These are phyloP conservation scores for Pseudoturritis turrita DNA, from an alignment of 345 rosid genomes.

Conservation along the genomic window DNA sequence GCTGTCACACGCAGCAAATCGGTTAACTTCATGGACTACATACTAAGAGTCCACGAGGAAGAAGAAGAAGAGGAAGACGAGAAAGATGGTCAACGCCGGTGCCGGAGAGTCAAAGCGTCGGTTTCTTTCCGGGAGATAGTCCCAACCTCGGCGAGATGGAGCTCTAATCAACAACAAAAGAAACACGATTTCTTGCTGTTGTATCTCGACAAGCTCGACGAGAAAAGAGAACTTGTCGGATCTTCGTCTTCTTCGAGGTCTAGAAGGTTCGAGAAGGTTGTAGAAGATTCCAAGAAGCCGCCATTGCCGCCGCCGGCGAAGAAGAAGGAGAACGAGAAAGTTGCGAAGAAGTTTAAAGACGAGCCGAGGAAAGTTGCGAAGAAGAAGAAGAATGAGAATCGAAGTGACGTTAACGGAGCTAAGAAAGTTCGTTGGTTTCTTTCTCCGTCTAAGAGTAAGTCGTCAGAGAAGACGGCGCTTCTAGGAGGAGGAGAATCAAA, in stretches of 20 bases:
- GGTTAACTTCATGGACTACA: conserved; percentile 83
- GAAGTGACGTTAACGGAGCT: conserved; percentile 30
- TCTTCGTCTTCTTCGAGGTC: conserved; percentile 25
- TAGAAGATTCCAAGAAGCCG: conserved; percentile 17
- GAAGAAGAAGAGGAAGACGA: conserved; percentile 31
- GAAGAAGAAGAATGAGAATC: conserved; percentile 30
- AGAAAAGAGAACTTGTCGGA: conserved; percentile 25
- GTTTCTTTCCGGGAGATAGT: conserved; percentile 76
- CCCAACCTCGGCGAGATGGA: conserved; percentile 20
- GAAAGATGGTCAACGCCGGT: conserved; percentile 36
- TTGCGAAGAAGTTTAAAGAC: conserved; percentile 42
- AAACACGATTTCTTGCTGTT: conserved; percentile 41
- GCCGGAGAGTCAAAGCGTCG: conserved; percentile 59
- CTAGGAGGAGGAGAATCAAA: conserved; percentile 19
- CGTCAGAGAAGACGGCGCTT: conserved; percentile 19
- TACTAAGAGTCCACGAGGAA: conserved; percentile 38
- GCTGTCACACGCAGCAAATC: conserved; percentile 67
- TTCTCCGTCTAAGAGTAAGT: conserved; percentile 31
- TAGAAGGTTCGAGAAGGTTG: conserved; percentile 32
- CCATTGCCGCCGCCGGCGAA: conserved; percentile 2
- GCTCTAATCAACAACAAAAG: conserved; percentile 27
- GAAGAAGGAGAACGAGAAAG: conserved; percentile 36
- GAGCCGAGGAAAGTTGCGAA: conserved; percentile 43
- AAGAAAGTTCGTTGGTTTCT: conserved; percentile 38
- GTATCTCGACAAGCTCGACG: conserved; percentile 42